Base-by-base conservation (phyloP, 371 early-diverging fungal genomes). In the Blastocladiella emersonii region DNA sequence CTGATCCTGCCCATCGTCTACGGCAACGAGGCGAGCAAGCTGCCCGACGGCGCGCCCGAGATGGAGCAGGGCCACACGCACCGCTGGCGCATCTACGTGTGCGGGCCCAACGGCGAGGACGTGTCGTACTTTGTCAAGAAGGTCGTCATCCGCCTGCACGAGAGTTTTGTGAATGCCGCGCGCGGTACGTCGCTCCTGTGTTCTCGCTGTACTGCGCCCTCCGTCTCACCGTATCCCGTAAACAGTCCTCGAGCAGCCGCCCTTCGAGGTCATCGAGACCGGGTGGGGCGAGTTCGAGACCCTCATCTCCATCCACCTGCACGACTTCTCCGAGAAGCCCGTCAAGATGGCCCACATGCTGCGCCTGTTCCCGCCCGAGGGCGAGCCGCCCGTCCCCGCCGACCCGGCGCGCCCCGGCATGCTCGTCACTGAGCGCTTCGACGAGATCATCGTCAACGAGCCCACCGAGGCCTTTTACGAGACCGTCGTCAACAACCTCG, bases 241-340 rank as follows among this genome's bases (percentile, higher is more conserved):
- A 49, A 37, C 56, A 89, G 86, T 79, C 35, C 70, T 90, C 36
- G 89, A 89, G 61, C 78, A 85, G 44, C 85, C 86, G 21, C 98
- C 98, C 0, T 98, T 89, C 68, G 95, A 95, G 70, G 82, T 96
- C 21, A 78, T 79, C 55, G 97, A 98, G 71, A 92, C 92, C 15
- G 98, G 94, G 32, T 99, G 99, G 99, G 99, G 99, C 68, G 98
- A 99, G 76, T 99, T 99, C 71, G 96, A 94, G 56, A 88, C 97
- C 43, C 79, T 84, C 57, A 93, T 98, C 69, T 90, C 90, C 72
- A 83, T 99, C 39, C 80, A 83, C 65, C 90, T 93, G 68, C 82
- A 84, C 25, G 80, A 77, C 44, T 74, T 87, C n/a, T 78, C 78
- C 45, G 95, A 94, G 66, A 90, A 90, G 68, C 85, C 87, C 21